Conservation (phyloP, 805 yeast species). For the Candida yuanshanica region DNA sequence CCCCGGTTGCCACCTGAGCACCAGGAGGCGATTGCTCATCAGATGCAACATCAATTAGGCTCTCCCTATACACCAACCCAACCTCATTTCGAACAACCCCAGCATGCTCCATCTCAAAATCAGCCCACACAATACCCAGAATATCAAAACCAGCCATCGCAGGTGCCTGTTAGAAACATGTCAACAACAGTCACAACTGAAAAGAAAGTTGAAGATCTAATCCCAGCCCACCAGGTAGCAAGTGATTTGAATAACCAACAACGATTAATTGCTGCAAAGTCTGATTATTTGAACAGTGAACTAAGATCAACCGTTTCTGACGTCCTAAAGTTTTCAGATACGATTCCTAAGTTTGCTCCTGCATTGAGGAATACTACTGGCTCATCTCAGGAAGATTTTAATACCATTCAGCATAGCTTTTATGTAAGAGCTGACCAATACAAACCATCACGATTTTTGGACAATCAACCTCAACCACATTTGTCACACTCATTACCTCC, state of each 20-base stretch:
- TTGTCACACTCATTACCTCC: constrained; percentile 2
- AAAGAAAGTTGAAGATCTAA: constrained; percentile 4
- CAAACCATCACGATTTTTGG: constrained; percentile 4
- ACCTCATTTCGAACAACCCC: constrained; percentile 12
- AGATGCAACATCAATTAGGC: constrained; percentile 2
- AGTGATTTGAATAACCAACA: constrained; percentile 17
- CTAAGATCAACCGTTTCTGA: constrained; percentile 18
- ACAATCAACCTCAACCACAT: constrained; percentile 3
- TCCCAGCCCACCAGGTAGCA: constrained; percentile 6
- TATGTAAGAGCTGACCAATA: constrained; percentile 14
- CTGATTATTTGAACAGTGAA: constrained; percentile 17
- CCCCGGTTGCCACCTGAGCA: constrained; percentile 1
- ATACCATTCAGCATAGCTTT: constrained; percentile 16
- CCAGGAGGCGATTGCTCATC: constrained; percentile 2
- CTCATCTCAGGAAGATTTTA: constrained; percentile 11
- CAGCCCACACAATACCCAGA: constrained; percentile 3
- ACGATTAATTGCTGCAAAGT: constrained; percentile 7
- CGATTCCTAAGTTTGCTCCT: constrained; percentile 23
- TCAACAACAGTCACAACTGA: not conserved
- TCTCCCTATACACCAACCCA: constrained; percentile 1
- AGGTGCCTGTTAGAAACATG: not conserved
- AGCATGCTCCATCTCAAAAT: constrained; percentile 7
- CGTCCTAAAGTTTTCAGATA: constrained; percentile 19
- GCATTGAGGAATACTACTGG: constrained; percentile 8
- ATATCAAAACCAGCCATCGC: constrained; percentile 1